Percentiles rank a stretch among this genome's conserved stretches.
Evolutionary conservation across 2,329 filamentous ascomycete species (phyloP).

Genomic region (Trichoderma simmonsii): DNA sequence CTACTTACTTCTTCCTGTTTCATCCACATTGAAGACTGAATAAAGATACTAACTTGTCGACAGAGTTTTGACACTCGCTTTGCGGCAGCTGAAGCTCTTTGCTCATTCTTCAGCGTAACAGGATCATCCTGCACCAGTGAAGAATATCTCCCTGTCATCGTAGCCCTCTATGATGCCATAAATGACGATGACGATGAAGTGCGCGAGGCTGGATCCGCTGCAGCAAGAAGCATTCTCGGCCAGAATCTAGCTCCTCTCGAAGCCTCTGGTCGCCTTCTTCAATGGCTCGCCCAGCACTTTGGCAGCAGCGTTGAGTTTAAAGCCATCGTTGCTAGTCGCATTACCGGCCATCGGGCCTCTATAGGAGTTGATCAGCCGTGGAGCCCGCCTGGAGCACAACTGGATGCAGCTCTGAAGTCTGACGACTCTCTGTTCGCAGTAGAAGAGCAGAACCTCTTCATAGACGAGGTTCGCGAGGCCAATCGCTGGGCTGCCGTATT

Average conservation of each 20-base stretch:
- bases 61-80: conserved; percentile 64
- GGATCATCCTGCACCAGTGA: conserved; percentile 25
- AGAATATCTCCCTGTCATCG: conserved; percentile 53
- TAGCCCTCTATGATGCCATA: conserved; percentile 70
- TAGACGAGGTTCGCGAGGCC: conserved; percentile 76
- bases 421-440: conserved; percentile 75
- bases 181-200: conserved; percentile 93
- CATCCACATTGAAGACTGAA: not conserved
- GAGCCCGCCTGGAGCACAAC: conserved; percentile 36
- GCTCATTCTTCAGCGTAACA: conserved; percentile 43
- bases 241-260: conserved; percentile 45
- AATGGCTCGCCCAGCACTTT: conserved; percentile 41
- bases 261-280: conserved; percentile 44
- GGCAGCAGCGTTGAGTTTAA: conserved; percentile 37
- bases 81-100: conserved; percentile 56
- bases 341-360: conserved; percentile 31
- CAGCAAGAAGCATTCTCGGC: conserved; percentile 47
- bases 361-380: conserved; percentile 14
- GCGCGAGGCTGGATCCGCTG: conserved; percentile 59
- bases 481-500: conserved; percentile 63
- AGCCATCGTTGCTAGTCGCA: conserved; percentile 40
- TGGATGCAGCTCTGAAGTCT: conserved; percentile 47
- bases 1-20: not conserved
- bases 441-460: conserved; percentile 93
- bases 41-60: not conserved